Evolutionary conservation across 2,329 filamentous ascomycete genomes (phyloP), one percentile per base, ranked within the genome.

Genomic region (Trichoderma koningiopsis): DNA sequence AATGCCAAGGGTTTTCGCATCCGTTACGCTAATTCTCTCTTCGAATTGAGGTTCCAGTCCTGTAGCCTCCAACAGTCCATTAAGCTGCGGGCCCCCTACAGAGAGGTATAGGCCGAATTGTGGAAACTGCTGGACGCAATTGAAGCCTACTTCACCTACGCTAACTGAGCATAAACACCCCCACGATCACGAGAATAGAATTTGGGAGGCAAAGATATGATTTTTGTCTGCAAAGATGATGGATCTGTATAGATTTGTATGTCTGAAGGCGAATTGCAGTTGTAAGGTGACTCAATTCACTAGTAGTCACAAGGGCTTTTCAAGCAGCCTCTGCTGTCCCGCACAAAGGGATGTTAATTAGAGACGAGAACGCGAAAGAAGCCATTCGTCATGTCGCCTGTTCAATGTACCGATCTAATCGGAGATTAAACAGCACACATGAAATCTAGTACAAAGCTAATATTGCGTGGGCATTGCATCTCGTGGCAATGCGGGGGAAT

Each of bases 1-100:
- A 55, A 55, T 55, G 19, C 52, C 52, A 29, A 55, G 27, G 14
- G 27, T 55, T 31, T 55, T 55, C 24, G 52, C 52, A 55, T 55
- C 52, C 10, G 52, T 55, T 10, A 55, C 52, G 19, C 52, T 88
- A 76, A 98, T 98, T 55, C 96, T 96, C 13, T 55, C 52, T 31
- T 55, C 2, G 52, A 55, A 55, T 55, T 55, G 13, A 29, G 13
- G 52, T 19, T 31, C 24, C 27, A 55, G 27, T 7, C 52, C 52
- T 22, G 5, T 27, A 29, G 27, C 52, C 52, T 55, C 24, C 8
- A 55, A 31, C 52, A 55, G 27, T 4, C 10, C 13, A 31, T 55
- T 55, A 27, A 55, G n/a, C 13, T 55, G 52, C 27, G 52, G 52
- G 14, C 52, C 52, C 1, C 52, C 52, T 29, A 27, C 52, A 19